Evolutionary conservation across 768 basidiomycete genomes (phyloP).

Genomic region (Leccinum broughii): DNA sequence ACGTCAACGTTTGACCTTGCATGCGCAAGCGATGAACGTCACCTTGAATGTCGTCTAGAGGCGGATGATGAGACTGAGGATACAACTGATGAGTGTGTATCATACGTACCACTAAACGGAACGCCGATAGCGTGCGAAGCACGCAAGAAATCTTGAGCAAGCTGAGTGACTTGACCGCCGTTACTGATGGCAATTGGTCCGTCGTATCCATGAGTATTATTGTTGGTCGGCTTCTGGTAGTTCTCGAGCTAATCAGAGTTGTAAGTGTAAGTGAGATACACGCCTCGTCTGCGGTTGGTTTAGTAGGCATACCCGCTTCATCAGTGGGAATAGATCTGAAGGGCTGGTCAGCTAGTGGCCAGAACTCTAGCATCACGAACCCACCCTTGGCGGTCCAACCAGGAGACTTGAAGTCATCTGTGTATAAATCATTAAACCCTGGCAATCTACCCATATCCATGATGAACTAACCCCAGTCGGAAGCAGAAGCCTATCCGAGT

Average conservation of each 20-base stretch:
- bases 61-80: neutral
- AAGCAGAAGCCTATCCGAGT: slow-evolving; percentile 55
- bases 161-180: slow-evolving; percentile 60
- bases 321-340: slow-evolving; percentile 66
- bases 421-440: neutral
- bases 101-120: slow-evolving; percentile 58
- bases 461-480: slow-evolving; percentile 58
- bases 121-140: slow-evolving; percentile 60
- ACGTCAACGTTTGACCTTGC: slow-evolving; percentile 1
- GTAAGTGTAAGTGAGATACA: neutral
- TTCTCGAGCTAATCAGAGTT: slow-evolving; percentile 55
- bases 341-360: slow-evolving; percentile 1
- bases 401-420: slow-evolving; percentile 71
- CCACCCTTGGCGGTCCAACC: slow-evolving; percentile 67
- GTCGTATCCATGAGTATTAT: slow-evolving; percentile 66
- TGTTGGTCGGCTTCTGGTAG: slow-evolving; percentile 73
- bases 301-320: slow-evolving; percentile 53
- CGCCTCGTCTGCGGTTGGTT: neutral
- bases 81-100: neutral
- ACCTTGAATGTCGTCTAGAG: slow-evolving; percentile 64
- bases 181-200: slow-evolving; percentile 76
- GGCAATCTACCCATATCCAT: neutral
- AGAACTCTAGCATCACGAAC: slow-evolving; percentile 6
- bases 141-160: slow-evolving; percentile 70
- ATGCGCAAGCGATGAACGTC: neutral